Percentiles rank a stretch among this genome's conserved stretches.
phyloP scores from a whole-genome alignment of 1,284 basidiomycete genomes.

The Trichosporon sp. region DNA sequence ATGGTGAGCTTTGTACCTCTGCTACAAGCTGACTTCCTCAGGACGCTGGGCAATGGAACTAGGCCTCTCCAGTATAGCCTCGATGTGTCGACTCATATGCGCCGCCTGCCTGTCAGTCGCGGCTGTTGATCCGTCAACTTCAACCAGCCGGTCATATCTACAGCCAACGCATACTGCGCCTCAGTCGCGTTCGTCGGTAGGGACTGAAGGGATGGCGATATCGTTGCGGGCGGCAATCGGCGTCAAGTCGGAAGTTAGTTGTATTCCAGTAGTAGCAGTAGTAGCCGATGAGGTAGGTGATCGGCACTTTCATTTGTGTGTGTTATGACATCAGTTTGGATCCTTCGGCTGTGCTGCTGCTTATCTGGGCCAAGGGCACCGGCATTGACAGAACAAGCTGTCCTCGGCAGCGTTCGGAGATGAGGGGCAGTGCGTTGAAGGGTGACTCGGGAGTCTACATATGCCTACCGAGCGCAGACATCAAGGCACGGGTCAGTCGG shows the following conservation, averaged over 20 bases:
- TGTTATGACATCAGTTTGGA: background rate
- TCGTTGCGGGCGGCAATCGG: no score
- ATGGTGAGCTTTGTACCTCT: constrained; percentile 38
- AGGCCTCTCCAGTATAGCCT: background rate
- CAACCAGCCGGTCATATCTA: no score
- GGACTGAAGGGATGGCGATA: no score
- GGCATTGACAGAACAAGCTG: background rate
- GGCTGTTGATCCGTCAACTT: no score
- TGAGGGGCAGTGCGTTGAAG: background rate
- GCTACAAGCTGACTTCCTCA: constrained; percentile 6
- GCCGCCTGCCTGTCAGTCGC: no score
- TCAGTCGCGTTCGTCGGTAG: no score
- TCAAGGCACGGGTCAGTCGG: background rate
- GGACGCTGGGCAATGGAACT: constrained; percentile 22
- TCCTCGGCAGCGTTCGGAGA: background rate
- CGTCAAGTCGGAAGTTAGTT: no score
- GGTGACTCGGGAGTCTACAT: background rate
- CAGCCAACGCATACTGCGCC: no score
- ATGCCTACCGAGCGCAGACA: no score
- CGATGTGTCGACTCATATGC: no score
- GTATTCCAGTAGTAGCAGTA: background rate
- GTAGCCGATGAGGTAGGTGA: no score
- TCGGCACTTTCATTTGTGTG: background rate
- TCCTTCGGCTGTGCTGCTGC: background rate
- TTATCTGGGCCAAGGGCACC: background rate